Evolutionary conservation across 169 alveolate species (phyloP).

Genomic region (Perkinsus chesapeaki): DNA sequence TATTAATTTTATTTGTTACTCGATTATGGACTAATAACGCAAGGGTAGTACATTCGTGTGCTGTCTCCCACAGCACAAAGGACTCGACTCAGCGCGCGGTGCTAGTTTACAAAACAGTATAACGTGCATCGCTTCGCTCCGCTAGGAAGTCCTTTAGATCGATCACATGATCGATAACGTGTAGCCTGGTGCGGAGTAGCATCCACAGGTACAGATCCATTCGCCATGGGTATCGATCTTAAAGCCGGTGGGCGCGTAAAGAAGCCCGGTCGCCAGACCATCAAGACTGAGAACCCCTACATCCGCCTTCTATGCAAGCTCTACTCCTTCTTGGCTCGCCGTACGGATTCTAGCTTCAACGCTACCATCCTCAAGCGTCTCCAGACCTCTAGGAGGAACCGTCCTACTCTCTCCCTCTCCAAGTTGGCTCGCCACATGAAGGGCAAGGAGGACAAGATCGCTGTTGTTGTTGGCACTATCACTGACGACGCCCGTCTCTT

Average conservation of each 20-base stretch:
- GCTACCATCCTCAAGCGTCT: constrained; percentile 82
- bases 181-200: background rate
- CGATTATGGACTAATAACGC: too few relatives aligned
- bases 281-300: constrained; percentile 78
- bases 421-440: constrained; percentile 78
- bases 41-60: too few relatives aligned
- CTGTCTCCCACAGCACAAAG: too few relatives aligned
- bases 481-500: constrained; percentile 82
- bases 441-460: constrained; percentile 76
- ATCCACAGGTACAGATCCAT: background rate
- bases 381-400: constrained; percentile 78
- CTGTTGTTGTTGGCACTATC: constrained; percentile 93
- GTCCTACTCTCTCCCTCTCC: constrained; percentile 87
- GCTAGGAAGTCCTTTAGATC: background rate
- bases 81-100: too few relatives aligned
- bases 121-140: background rate
- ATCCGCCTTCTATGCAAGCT: constrained; percentile 63
- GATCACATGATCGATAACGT: background rate
- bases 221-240: constrained; percentile 67
- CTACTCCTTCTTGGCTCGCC: constrained; percentile 83
- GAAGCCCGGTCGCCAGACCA: constrained; percentile 73
- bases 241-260: constrained; percentile 79
- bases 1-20: too few relatives aligned
- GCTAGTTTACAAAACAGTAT: too few relatives aligned
- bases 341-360: constrained; percentile 86